Base-by-base conservation (phyloP, 192 early-diverging fungal genomes). In the Blastocladiella britannica region DNA sequence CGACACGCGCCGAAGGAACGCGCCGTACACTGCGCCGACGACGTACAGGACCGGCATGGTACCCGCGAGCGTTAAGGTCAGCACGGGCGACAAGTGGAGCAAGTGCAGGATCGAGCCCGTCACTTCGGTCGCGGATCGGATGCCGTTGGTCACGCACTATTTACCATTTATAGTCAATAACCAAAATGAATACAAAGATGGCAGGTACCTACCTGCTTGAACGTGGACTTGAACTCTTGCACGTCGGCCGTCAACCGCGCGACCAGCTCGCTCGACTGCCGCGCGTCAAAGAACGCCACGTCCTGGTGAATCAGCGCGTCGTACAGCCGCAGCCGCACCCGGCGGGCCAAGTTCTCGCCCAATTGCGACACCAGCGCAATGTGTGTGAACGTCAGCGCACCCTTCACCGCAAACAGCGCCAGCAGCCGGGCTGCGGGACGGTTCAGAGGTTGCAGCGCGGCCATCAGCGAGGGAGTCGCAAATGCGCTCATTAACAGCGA, bases 291-390 rank as follows among this genome's bases (percentile, higher is more conserved):
- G 62, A 81, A 83, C 28, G 69, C 65, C 55, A 83, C 68, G 55
- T 83, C 81, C 57, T 81, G 78, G 52, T 31, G 55, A 9, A 83
- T 59, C 55, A 83, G 70, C 29, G 75, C 63, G 0, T 60, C 51
- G 58, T 80, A 72, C 4, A 77, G 65, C 28, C 65, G 65, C 23
- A 54, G n/a, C 25, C 72, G 72, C 55, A 82, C 61, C 6, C 80
- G 70, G 51, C 58, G 30, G 2, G 74, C 73, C 0, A 82, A 59
- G n/a, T 72, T 70, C 61, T 80, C 80, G 51, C 80, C 80, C 57
- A 82, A 67, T 1, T 67, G 58, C 5, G 78, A 64, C 7, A 80
- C 78, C 56, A 82, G 65, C 22, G 74, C 63, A n/a, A 79, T 78
- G 55, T 82, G 80, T 1, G 68, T 69, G 64, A 75, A 75, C 25